These are phyloP conservation scores for Eucalyptus decipiens DNA, from an alignment of 345 rosid species.

Conservation along the genomic window DNA sequence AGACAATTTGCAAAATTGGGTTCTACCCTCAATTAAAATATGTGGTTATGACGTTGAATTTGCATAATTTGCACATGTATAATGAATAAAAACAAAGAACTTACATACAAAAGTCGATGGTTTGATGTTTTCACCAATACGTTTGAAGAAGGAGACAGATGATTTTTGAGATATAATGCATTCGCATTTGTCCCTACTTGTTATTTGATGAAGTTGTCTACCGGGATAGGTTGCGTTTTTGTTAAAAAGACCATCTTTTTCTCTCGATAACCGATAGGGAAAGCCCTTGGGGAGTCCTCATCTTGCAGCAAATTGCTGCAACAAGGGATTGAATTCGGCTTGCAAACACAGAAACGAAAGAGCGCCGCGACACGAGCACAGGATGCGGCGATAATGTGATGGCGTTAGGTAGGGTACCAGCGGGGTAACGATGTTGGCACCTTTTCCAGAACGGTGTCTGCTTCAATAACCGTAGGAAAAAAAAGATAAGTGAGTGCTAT, in stretches of 20 bases:
- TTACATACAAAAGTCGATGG: not conserved
- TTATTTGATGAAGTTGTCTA: not conserved
- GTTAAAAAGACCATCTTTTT: not conserved
- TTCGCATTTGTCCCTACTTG: not conserved
- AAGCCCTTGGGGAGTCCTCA: not conserved
- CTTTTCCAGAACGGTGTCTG: not conserved
- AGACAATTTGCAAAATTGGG: not conserved
- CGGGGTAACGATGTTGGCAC: not conserved
- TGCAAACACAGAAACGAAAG: not conserved
- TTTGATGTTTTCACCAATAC: not conserved
- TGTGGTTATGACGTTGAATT: not conserved
- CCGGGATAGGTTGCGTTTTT: not conserved
- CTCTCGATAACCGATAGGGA: not conserved
- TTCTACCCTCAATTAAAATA: not conserved
- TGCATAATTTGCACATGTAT: not conserved
- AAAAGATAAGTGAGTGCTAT: not conserved
- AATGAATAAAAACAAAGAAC: not conserved
- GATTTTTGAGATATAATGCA: not conserved
- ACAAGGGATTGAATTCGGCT: not conserved
- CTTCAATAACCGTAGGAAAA: not conserved
- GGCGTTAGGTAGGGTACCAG: not conserved
- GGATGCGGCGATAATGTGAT: not conserved
- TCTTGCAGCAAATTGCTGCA: not conserved
- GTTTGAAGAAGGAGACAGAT: not conserved
- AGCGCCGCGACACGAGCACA: not conserved